Conservation (phyloP, 2,329 filamentous ascomycete species). For the Cercospora sp. region DNA sequence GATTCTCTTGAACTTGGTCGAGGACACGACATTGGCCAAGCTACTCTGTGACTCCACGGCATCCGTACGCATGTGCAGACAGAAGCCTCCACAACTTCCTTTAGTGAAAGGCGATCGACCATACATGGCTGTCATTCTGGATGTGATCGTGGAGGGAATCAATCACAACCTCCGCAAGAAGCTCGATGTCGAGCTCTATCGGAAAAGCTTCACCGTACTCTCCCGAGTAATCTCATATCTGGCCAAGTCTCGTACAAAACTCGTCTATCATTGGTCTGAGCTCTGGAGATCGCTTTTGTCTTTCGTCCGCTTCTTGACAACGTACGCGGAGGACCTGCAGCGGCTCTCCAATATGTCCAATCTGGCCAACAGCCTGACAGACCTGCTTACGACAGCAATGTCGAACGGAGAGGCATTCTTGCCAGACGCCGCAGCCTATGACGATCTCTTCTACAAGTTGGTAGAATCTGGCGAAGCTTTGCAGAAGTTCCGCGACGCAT, state of each 20-base stretch:
- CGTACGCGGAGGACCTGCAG: slow-evolving; percentile 77
- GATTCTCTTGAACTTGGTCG: slow-evolving; percentile 80
- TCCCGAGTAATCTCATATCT: slow-evolving; percentile 82
- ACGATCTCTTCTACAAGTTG: slow-evolving; percentile 97
- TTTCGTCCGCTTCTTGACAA: slow-evolving; percentile 85
- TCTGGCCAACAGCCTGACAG: slow-evolving; percentile 75
- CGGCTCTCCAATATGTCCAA: slow-evolving; percentile 67
- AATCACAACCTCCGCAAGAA: slow-evolving; percentile 89
- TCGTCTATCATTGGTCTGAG: slow-evolving; percentile 91
- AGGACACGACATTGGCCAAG: slow-evolving; percentile 81
- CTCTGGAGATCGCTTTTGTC: slow-evolving; percentile 87
- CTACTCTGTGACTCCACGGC: slow-evolving; percentile 76
- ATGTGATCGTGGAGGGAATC: slow-evolving; percentile 85
- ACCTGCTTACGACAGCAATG: slow-evolving; percentile 79
- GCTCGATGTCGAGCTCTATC: slow-evolving; percentile 73
- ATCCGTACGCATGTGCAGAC: slow-evolving; percentile 79
- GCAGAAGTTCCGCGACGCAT: slow-evolving; percentile 77
- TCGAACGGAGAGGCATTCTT: slow-evolving; percentile 88
- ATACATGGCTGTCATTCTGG: slow-evolving; percentile 74
- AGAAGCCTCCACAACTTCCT: slow-evolving; percentile 83
- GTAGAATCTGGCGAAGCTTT: slow-evolving; percentile 87
- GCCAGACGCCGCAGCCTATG: slow-evolving; percentile 82
- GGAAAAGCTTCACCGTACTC: slow-evolving; percentile 75
- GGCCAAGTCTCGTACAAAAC: slow-evolving; percentile 75
- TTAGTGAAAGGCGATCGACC: slow-evolving; percentile 68